Conservation (phyloP, 2,329 filamentous ascomycete species). For the Colletotrichum costaricense region DNA sequence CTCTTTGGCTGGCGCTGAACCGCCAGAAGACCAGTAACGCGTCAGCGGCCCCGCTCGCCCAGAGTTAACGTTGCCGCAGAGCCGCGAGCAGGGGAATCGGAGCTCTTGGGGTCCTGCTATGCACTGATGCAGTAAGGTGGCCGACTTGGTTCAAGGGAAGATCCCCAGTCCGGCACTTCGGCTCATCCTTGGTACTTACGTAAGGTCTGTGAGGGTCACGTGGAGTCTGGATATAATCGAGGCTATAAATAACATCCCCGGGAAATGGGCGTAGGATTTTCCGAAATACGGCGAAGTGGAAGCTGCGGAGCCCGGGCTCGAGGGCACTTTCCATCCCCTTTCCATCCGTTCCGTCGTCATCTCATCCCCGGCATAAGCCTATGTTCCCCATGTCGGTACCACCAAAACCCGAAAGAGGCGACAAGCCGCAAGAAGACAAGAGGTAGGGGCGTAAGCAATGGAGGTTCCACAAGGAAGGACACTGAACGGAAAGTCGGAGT, state of each 20-base stretch:
- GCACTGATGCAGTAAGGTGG: neutral
- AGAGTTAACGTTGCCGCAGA: constrained; percentile 32
- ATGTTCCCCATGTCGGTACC: neutral
- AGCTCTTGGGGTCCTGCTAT: neutral
- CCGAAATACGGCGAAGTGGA: neutral
- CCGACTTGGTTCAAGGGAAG: neutral
- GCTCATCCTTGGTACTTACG: neutral
- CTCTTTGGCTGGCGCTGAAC: neutral
- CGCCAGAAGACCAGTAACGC: constrained; percentile 11
- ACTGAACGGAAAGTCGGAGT: neutral
- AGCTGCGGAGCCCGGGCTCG: neutral
- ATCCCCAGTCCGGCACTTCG: neutral
- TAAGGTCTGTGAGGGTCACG: neutral
- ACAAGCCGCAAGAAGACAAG: neutral
- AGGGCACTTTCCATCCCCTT: neutral
- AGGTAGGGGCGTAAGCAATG: neutral
- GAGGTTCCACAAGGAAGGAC: neutral
- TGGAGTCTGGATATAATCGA: too few relatives aligned
- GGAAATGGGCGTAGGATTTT: neutral
- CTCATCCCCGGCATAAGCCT: neutral
- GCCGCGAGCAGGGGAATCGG: constrained; percentile 25
- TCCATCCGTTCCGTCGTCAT: neutral
- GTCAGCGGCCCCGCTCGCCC: constrained; percentile 31
- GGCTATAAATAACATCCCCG: neutral
- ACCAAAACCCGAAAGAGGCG: neutral